Evolutionary conservation across 345 rosid species (phyloP).

Genomic region (Combretum micranthum): DNA sequence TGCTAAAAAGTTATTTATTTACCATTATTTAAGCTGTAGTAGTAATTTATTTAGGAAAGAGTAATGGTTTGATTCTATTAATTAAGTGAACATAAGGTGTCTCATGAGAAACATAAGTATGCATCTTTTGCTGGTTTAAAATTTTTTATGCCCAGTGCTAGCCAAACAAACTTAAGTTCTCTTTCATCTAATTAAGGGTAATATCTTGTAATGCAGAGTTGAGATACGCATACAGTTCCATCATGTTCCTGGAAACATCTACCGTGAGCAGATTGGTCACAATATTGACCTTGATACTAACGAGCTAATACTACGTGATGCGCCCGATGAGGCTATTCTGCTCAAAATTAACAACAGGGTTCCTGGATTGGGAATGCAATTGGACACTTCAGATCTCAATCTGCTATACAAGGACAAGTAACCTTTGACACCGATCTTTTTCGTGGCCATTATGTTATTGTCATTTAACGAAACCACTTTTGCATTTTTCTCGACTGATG

Average conservation of each 20-base stretch:
- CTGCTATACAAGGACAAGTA: constrained; percentile 66
- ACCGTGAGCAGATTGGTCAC: constrained; percentile 54
- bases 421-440: constrained; percentile 1
- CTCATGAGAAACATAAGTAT: too few relatives aligned
- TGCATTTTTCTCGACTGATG: not conserved
- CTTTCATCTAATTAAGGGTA: too few relatives aligned
- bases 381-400: constrained; percentile 79
- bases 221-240: constrained; percentile 98
- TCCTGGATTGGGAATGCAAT: constrained; percentile 93
- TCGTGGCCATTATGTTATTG: not conserved
- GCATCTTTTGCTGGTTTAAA: too few relatives aligned
- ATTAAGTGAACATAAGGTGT: too few relatives aligned
- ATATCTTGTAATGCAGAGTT: constrained; percentile 32
- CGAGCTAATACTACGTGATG: constrained; percentile 90
- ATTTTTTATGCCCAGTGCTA: too few relatives aligned
- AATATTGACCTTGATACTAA: constrained; percentile 78
- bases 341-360: constrained; percentile 93
- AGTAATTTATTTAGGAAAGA: not conserved
- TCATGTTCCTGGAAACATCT: constrained; percentile 90
- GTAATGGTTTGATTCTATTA: too few relatives aligned
- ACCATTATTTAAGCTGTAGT: not conserved
- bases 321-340: constrained; percentile 93
- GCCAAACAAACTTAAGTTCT: too few relatives aligned
- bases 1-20: not conserved
- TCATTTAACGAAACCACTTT: too few relatives aligned